These are phyloP conservation scores for Daldinia concentrica DNA, from an alignment of 495 filamentous ascomycete genomes.

Conservation along the genomic window DNA sequence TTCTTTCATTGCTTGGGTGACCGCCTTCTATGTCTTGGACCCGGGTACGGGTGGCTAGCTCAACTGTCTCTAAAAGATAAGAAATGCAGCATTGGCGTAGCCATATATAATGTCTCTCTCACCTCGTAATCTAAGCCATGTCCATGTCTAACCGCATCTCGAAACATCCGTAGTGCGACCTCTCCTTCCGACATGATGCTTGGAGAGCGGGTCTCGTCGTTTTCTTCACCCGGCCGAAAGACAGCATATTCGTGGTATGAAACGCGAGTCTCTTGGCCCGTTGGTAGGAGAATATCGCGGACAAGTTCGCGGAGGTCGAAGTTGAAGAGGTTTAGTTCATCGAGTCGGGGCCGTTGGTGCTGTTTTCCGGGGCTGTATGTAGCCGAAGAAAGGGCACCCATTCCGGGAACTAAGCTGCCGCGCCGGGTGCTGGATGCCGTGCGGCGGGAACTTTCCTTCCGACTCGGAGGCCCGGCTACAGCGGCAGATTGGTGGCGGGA, in stretches of 20 bases:
- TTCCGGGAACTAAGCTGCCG: constrained; percentile 39
- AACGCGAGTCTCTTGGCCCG: constrained; percentile 36
- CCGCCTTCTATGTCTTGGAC: neutral
- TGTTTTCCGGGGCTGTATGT: constrained; percentile 11
- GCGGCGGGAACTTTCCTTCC: constrained; percentile 31
- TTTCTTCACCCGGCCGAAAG: constrained; percentile 32
- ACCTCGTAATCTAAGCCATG: constrained; percentile 45
- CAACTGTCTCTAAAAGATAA: constrained; percentile 1
- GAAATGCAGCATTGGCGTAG: neutral
- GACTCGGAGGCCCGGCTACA: constrained; percentile 32
- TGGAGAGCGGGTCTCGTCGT: constrained; percentile 38
- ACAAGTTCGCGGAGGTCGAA: constrained; percentile 43
- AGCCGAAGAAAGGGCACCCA: constrained; percentile 26
- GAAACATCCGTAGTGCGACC: constrained; percentile 42
- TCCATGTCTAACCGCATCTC: constrained; percentile 39
- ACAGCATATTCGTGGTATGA: constrained; percentile 50
- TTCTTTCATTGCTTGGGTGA: neutral
- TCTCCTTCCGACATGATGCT: constrained; percentile 46
- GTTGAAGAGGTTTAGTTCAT: constrained; percentile 41
- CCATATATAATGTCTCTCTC: constrained; percentile 13
- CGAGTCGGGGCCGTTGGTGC: constrained; percentile 21
- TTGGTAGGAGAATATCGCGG: constrained; percentile 29
- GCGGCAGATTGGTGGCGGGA: constrained; percentile 34
- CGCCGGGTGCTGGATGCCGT: constrained; percentile 43
- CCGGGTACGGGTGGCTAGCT: neutral